Evolutionary conservation across 441 rosid species (phyloP).

Genomic region (Geranium incanum): DNA sequence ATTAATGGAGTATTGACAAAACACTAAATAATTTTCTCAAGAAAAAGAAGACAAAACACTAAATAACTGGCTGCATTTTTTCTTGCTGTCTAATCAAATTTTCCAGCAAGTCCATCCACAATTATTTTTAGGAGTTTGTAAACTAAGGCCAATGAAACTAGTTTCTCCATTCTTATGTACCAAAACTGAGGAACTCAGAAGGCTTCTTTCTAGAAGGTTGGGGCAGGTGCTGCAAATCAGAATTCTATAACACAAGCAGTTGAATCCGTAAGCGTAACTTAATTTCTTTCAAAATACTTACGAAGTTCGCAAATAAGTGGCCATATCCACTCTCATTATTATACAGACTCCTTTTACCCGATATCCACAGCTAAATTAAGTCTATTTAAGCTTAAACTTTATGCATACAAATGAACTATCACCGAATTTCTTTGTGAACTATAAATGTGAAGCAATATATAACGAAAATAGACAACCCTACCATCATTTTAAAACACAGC

Average conservation of each 20-base stretch:
- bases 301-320: neutral
- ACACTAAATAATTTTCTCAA: neutral
- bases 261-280: neutral
- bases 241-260: neutral
- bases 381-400: neutral
- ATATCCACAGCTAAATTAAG: neutral
- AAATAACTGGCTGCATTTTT: slow-evolving; percentile 5
- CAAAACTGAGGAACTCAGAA: neutral
- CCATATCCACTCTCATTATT: neutral
- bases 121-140: neutral
- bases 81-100: neutral
- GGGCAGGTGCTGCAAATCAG: slow-evolving; percentile 1
- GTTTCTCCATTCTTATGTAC: neutral
- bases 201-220: neutral
- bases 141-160: neutral
- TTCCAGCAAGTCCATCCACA: neutral
- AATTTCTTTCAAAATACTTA: neutral
- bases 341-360: neutral
- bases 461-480: neutral
- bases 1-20: neutral
- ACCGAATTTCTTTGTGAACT: neutral
- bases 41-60: neutral
- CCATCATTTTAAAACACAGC: too few species aligned
- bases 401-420: neutral
- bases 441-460: neutral